Evolutionary conservation across 1,139 yeast species (phyloP).

Genomic region (Blastobotrys persicus): DNA sequence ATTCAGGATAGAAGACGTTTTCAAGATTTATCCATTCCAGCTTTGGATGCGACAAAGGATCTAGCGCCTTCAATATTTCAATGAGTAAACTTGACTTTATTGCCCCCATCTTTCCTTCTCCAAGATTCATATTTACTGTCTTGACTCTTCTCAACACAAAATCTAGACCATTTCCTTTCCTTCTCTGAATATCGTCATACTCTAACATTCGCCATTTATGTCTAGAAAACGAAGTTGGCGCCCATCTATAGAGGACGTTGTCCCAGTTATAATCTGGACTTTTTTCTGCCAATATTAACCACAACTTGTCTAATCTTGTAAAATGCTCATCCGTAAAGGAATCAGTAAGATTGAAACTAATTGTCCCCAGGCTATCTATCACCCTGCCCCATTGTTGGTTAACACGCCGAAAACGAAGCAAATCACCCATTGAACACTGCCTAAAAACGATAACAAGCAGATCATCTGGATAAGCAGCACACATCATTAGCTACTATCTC

Average conservation of each 20-base stretch:
- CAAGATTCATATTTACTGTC: background rate
- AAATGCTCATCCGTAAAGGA: too few relatives aligned
- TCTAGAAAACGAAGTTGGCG: too few relatives aligned
- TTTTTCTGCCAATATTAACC: background rate
- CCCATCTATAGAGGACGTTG: background rate
- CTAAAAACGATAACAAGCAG: background rate
- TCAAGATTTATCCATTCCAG: background rate
- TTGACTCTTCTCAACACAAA: background rate
- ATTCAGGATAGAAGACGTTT: background rate
- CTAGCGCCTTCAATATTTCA: background rate
- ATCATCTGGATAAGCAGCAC: background rate
- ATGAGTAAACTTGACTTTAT: background rate
- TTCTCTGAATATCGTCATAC: background rate
- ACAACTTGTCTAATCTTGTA: too few relatives aligned
- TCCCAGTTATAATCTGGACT: background rate
- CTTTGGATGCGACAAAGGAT: background rate
- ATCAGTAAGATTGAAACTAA: background rate
- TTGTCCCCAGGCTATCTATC: background rate
- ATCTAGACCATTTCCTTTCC: background rate
- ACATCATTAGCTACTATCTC: too few relatives aligned
- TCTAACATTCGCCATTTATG: too few relatives aligned
- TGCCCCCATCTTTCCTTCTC: background rate
- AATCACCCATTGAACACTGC: background rate
- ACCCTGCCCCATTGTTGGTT: background rate
- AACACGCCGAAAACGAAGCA: background rate